Conservation (phyloP, 495 filamentous ascomycete genomes). For the Trypethelium eluteriae region DNA sequence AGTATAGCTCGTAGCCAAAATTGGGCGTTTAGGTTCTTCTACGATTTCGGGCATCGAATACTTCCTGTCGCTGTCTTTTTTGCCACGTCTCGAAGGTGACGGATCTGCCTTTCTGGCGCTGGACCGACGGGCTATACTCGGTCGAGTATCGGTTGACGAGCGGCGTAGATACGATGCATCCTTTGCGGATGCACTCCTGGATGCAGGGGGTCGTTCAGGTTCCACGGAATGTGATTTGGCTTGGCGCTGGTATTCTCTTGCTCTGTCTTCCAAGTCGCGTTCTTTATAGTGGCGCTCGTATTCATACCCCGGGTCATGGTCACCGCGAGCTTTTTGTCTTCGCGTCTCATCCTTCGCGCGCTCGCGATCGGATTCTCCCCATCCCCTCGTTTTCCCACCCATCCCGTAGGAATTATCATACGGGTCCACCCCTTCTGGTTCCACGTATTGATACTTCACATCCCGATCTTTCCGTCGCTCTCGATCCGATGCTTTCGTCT, state of each 20-base stretch:
- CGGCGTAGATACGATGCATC: neutral
- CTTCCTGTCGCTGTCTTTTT: neutral
- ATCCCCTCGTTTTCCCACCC: neutral
- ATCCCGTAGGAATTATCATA: slow-evolving; percentile 20
- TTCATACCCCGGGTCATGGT: neutral
- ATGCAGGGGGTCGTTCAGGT: neutral
- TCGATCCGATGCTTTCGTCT: slow-evolving; percentile 19
- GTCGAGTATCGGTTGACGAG: neutral
- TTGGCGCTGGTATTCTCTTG: neutral
- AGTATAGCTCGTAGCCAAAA: slow-evolving; percentile 14
- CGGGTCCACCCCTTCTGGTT: slow-evolving; percentile 22
- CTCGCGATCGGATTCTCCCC: neutral
- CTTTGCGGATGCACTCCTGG: neutral
- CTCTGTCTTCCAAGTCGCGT: neutral
- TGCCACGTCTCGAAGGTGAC: neutral
- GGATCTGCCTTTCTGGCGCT: neutral
- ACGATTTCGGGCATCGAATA: slow-evolving; percentile 29
- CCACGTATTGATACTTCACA: slow-evolving; percentile 16
- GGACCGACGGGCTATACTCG: neutral
- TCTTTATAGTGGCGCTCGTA: neutral
- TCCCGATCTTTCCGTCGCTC: slow-evolving; percentile 27
- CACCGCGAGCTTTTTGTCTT: neutral
- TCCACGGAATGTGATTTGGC: neutral
- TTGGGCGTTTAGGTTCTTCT: slow-evolving; percentile 19
- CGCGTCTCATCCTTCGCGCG: neutral